Evolutionary conservation across 2,329 filamentous ascomycete species (phyloP).

Genomic region (Sphaerulina vaccinii): DNA sequence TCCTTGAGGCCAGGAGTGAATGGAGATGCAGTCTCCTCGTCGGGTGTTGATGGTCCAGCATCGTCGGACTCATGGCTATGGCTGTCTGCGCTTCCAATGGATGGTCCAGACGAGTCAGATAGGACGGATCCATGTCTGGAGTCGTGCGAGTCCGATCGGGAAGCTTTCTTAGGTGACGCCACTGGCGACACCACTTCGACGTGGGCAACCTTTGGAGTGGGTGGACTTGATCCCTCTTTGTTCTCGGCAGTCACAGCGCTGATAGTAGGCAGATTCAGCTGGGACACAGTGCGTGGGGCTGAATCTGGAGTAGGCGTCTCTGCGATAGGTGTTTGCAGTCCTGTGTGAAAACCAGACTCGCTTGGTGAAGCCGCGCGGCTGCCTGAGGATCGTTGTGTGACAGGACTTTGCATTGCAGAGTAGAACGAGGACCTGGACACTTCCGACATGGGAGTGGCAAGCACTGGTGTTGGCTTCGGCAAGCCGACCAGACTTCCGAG

Average conservation of each 20-base stretch:
- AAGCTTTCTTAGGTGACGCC: neutral
- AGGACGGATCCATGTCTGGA: constrained; percentile 1
- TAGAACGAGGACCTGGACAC: neutral
- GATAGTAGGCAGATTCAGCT: constrained; percentile 10
- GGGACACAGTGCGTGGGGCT: neutral
- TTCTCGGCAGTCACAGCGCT: constrained; percentile 4
- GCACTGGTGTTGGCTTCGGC: neutral
- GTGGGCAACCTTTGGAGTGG: constrained; percentile 8
- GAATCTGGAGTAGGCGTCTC: neutral
- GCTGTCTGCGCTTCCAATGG: neutral
- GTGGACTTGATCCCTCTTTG: neutral
- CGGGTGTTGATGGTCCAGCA: neutral
- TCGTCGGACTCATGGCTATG: constrained; percentile 8
- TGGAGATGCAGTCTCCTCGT: constrained; percentile 3
- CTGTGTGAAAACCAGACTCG: neutral
- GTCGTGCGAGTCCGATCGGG: constrained; percentile 1
- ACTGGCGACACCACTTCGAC: constrained; percentile 6
- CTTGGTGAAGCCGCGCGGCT: constrained; percentile 1
- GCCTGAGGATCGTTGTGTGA: neutral
- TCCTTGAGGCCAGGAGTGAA: constrained; percentile 6
- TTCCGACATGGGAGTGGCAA: neutral
- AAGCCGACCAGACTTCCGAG: constrained; percentile 7
- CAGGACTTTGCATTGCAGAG: neutral
- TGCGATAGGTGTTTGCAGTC: neutral
- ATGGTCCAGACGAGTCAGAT: constrained; percentile 3